Evolutionary conservation across 2,329 filamentous ascomycete genomes (phyloP), one percentile per base, ranked within the genome.

Genomic region (Pseudonectria foliicola): DNA sequence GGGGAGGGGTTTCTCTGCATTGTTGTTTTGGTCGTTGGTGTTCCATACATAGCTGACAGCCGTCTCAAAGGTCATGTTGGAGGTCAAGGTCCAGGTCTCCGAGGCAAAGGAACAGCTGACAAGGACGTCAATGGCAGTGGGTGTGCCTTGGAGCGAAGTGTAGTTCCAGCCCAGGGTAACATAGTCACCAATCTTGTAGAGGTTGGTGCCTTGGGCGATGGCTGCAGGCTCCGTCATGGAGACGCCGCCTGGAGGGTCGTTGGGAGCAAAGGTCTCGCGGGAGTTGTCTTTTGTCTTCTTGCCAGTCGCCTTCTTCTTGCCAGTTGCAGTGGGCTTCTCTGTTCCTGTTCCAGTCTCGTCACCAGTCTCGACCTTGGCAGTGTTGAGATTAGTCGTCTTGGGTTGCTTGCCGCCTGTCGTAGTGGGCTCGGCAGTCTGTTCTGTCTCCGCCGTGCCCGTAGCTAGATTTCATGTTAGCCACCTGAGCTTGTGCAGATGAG

Each of bases 151-250:
- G 21, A 82, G 56, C 29, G 70, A 70, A 4, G 78, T 82, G 62
- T 80, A 82, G 60, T 81, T 81, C 76, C 77, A 82, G 30, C 60
- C 68, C 57, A 73, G 77, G 11, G 75, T 80, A 28, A 80, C 62
- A 29, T 63, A 63, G 50, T 79, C 69, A 41, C 73, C 71, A 41
- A 81, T 75, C 51, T 75, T 75, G 66, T 74, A 80, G 27, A 77
- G 64, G 39, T 69, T 63, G 8, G 66, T 63, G 16, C 64, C 62
- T 10, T 61, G 59, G 4, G 58, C 53, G 3, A 62, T 64, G 6
- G 63, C 56, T 26, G 64, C 60, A 1, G 77, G 77, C 2, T 64
- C 69, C 29, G 72, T 46, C 63, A 81, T 71, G 30, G 63, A 60
- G 25, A 79, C 64, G 34, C 65, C 61, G 32, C 73, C 77, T 3